A percentile compares a stretch with the other conserved stretches of the same genome.
Evolutionary conservation across 148 eudicot species (phyloP).

Genomic region (Cornus suecica): DNA sequence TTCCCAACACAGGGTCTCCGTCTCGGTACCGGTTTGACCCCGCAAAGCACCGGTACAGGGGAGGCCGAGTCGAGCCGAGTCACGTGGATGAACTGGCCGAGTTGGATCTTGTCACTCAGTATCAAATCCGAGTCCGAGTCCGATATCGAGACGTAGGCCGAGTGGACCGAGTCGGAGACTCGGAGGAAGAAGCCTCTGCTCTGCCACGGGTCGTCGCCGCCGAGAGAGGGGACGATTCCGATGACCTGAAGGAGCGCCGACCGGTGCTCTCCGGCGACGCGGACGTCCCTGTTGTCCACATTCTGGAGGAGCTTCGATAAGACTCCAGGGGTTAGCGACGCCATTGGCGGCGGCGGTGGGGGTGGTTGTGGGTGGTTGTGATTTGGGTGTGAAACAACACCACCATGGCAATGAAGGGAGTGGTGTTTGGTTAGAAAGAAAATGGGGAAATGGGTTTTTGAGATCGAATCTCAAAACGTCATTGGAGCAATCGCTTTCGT

Average conservation of each 20-base stretch:
- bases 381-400: background rate
- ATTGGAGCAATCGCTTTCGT: conserved; percentile 9
- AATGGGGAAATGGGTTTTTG: background rate
- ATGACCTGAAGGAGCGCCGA: conserved; percentile 38
- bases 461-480: conserved; percentile 13
- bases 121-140: conserved; percentile 32
- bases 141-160: conserved; percentile 38
- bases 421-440: background rate
- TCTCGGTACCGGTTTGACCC: conserved; percentile 29
- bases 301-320: conserved; percentile 35
- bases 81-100: conserved; percentile 42
- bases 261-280: conserved; percentile 44
- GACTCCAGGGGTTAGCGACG: conserved; percentile 35
- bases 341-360: conserved; percentile 20
- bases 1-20: conserved; percentile 35
- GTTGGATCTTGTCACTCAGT: conserved; percentile 37
- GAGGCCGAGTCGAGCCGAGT: conserved; percentile 33
- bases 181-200: conserved; percentile 35
- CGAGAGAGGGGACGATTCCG: conserved; percentile 32
- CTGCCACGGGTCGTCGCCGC: conserved; percentile 26
- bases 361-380: background rate
- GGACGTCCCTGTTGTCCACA: conserved; percentile 19
- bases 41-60: conserved; percentile 43
- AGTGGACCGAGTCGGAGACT: conserved; percentile 42
- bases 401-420: background rate